These are phyloP conservation scores for Spathaspora sp. DNA, from an alignment of 805 yeast genomes.

Conservation along the genomic window DNA sequence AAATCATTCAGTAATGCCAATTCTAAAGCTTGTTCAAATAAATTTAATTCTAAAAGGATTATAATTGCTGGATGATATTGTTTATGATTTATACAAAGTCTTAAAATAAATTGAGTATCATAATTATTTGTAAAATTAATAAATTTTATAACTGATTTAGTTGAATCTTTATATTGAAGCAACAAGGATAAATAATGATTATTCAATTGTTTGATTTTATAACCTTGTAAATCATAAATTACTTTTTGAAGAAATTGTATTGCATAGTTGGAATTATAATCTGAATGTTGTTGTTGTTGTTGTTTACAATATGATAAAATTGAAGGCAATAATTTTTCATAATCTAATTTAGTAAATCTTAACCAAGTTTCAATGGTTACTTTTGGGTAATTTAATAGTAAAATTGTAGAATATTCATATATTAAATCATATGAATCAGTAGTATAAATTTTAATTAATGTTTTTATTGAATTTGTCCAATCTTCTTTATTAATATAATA, in stretches of 20 bases:
- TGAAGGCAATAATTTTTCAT: constrained; percentile 69
- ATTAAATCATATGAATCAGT: constrained; percentile 28
- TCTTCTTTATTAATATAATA: constrained; percentile 66
- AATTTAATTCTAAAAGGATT: constrained; percentile 61
- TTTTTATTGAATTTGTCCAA: constrained; percentile 71
- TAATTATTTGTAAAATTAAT: constrained; percentile 33
- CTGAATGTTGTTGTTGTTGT: constrained; percentile 12
- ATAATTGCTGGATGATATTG: constrained; percentile 65
- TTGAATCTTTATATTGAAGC: constrained; percentile 37
- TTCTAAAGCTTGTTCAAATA: constrained; percentile 77
- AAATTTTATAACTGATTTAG: constrained; percentile 29
- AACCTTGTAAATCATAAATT: constrained; percentile 31
- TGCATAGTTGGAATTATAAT: constrained; percentile 48
- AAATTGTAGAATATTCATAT: constrained; percentile 65
- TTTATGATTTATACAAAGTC: constrained; percentile 62
- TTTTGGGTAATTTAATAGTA: constrained; percentile 65
- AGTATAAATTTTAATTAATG: constrained; percentile 47
- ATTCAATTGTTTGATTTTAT: constrained; percentile 48
- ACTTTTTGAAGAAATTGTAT: constrained; percentile 59
- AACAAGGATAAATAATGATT: constrained; percentile 69
- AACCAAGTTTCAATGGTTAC: constrained; percentile 80
- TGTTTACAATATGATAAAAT: constrained; percentile 61
- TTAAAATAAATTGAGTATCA: constrained; percentile 70
- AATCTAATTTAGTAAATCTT: constrained; percentile 35
- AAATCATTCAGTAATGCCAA: constrained; percentile 64